Percentiles rank a stretch among this genome's conserved stretches.
phyloP scores from a whole-genome alignment of 495 filamentous ascomycete species.

The Oidiodendron maius region DNA sequence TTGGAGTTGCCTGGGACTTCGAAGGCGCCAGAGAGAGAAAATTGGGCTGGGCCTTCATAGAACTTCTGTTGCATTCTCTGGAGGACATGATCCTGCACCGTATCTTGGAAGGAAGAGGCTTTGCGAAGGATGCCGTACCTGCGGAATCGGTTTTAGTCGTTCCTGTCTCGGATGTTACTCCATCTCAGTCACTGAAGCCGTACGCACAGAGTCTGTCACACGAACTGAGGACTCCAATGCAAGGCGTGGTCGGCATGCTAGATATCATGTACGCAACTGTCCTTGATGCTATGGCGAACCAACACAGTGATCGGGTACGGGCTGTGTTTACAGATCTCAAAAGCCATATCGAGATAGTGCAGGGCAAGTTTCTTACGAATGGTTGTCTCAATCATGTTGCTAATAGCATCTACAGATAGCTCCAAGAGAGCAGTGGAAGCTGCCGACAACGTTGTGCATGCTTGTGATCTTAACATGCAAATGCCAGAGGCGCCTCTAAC shows the following conservation, averaged over 20 bases:
- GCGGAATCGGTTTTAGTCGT: slow-evolving; percentile 31
- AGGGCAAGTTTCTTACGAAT: slow-evolving; percentile 55
- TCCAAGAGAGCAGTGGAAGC: slow-evolving; percentile 74
- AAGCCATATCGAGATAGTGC: slow-evolving; percentile 71
- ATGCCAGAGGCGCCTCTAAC: slow-evolving; percentile 53
- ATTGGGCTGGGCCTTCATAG: slow-evolving; percentile 64
- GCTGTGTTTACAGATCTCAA: slow-evolving; percentile 58
- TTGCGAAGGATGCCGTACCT: slow-evolving; percentile 23
- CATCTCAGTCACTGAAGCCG: slow-evolving; percentile 64
- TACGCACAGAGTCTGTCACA: slow-evolving; percentile 76
- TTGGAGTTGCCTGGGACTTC: slow-evolving; percentile 69
- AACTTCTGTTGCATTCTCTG: slow-evolving; percentile 69
- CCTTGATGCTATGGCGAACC: slow-evolving; percentile 58
- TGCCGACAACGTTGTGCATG: slow-evolving; percentile 80
- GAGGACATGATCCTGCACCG: slow-evolving; percentile 65
- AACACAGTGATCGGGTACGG: slow-evolving; percentile 42
- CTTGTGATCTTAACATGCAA: slow-evolving; percentile 83
- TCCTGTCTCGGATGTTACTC: slow-evolving; percentile 43
- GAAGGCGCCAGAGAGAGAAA: slow-evolving; percentile 51
- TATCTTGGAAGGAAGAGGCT: slow-evolving; percentile 44
- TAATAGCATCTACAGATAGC: slow-evolving; percentile 46
- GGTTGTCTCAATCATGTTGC: too few relatives aligned
- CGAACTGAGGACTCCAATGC: slow-evolving; percentile 78
- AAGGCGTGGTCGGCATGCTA: slow-evolving; percentile 79
- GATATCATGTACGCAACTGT: slow-evolving; percentile 82